These are phyloP conservation scores for Trypanosoma boissoni DNA, from an alignment of 208 protist species.

Conservation along the genomic window DNA sequence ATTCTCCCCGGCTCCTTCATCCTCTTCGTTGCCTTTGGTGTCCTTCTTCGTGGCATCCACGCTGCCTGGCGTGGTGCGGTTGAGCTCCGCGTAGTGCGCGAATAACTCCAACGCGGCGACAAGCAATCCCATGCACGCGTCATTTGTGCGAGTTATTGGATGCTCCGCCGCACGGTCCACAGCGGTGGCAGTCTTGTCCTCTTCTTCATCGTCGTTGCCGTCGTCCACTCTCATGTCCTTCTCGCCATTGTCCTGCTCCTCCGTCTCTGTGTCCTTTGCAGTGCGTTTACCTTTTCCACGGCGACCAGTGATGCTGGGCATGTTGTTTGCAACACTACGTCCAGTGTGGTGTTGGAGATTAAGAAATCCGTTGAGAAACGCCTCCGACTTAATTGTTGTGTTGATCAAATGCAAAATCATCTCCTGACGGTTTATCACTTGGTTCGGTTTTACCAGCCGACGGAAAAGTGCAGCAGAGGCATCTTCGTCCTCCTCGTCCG, in stretches of 20 bases:
- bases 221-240: slow-evolving; percentile 22
- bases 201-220: slow-evolving; percentile 18
- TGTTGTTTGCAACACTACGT: slow-evolving; percentile 9
- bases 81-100: slow-evolving; percentile 76
- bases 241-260: slow-evolving; percentile 20
- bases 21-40: slow-evolving; percentile 6
- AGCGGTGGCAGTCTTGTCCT: too few species aligned
- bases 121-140: slow-evolving; percentile 76
- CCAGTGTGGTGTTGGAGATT: slow-evolving; percentile 61
- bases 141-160: slow-evolving; percentile 39
- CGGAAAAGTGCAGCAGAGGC: slow-evolving; percentile 58
- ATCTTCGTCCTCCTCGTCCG: slow-evolving; percentile 21
- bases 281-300: background rate
- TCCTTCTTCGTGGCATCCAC: background rate
- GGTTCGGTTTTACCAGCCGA: slow-evolving; percentile 83
- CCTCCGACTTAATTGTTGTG: slow-evolving; percentile 80
- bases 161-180: too few species aligned
- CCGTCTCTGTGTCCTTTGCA: slow-evolving; percentile 2
- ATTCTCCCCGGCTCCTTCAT: slow-evolving; percentile 14
- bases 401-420: slow-evolving; percentile 73
- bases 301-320: background rate
- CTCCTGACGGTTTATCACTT: slow-evolving; percentile 89
- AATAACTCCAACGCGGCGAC: slow-evolving; percentile 73
- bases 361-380: slow-evolving; percentile 78
- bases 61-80: slow-evolving; percentile 30